These are phyloP conservation scores for Berberis vulgaris DNA, from an alignment of 164 flowering plant species.

Conservation along the genomic window DNA sequence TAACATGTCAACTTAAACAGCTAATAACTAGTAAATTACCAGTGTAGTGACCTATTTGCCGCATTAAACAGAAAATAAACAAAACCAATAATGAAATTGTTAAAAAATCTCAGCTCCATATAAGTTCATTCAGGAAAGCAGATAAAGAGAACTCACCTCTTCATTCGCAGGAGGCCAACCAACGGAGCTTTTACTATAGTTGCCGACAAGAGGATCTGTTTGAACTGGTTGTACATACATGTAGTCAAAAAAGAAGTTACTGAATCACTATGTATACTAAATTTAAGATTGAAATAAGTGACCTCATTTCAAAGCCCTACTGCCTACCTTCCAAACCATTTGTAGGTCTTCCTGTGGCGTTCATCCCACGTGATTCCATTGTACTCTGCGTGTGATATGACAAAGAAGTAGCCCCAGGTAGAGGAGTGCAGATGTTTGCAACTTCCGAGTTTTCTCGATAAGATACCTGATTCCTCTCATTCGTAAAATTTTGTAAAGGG, in stretches of 20 bases:
- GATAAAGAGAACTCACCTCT: conserved; percentile 26
- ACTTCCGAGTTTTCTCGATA: conserved; percentile 27
- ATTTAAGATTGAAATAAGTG: no score
- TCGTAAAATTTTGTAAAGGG: conserved; percentile 81
- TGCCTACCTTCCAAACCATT: conserved; percentile 29
- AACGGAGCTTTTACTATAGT: conserved; percentile 12
- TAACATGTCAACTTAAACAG: no score
- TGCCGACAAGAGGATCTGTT: conserved; percentile 4
- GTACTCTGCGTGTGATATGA: conserved; percentile 3
- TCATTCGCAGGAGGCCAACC: conserved; percentile 14
- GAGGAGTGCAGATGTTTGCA: conserved; percentile 19
- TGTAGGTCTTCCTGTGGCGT: conserved; percentile 2
- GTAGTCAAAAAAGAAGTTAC: not conserved
- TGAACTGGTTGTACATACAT: conserved; percentile 19
- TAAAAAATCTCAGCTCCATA: no score
- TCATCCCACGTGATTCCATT: conserved; percentile 12
- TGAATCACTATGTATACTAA: no score
- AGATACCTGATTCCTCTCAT: conserved; percentile 69
- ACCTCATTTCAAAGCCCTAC: no score
- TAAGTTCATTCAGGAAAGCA: not conserved
- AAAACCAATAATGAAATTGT: no score
- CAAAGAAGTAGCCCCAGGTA: conserved; percentile 14
- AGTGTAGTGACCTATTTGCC: no score
- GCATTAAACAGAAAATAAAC: no score
- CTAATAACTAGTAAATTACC: no score